These are phyloP conservation scores for Lodderomyces pseudojiufengensis DNA, from an alignment of 1,139 yeast species.

Conservation along the genomic window DNA sequence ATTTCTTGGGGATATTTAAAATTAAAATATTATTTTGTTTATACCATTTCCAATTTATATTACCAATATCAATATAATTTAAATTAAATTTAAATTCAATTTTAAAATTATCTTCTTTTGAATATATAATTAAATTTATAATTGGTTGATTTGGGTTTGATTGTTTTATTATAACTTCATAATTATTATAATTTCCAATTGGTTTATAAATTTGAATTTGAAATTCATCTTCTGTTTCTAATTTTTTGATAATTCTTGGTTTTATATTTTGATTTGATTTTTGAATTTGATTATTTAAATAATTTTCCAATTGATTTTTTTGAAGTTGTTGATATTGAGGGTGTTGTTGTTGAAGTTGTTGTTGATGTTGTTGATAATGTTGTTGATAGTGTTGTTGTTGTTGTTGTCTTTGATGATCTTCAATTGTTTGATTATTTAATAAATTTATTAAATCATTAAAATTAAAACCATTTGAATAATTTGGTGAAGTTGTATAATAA, in stretches of 20 bases:
- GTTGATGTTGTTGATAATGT: neutral
- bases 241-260: constrained; percentile 35
- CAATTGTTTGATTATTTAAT: too few relatives aligned
- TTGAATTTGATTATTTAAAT: constrained; percentile 1
- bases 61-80: constrained; percentile 29
- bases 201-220: constrained; percentile 39
- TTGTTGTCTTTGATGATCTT: neutral
- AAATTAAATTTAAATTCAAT: constrained; percentile 32
- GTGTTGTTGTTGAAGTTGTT: constrained; percentile 3
- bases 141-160: constrained; percentile 14
- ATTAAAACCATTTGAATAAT: neutral
- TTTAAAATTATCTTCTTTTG: constrained; percentile 34
- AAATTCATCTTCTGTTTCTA: constrained; percentile 35
- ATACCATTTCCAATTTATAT: constrained; percentile 38
- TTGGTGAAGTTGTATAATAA: constrained; percentile 2
- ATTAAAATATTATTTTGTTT: constrained; percentile 32
- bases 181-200: constrained; percentile 34
- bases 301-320: constrained; percentile 7
- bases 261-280: constrained; percentile 16
- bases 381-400: neutral
- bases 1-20: constrained; percentile 39
- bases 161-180: constrained; percentile 37
- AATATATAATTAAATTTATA: constrained; percentile 29
- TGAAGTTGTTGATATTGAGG: constrained; percentile 2
- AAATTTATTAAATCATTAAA: too few relatives aligned